Conservation (phyloP, 2,329 filamentous ascomycete species). For the Trichoderma simmonsii region DNA sequence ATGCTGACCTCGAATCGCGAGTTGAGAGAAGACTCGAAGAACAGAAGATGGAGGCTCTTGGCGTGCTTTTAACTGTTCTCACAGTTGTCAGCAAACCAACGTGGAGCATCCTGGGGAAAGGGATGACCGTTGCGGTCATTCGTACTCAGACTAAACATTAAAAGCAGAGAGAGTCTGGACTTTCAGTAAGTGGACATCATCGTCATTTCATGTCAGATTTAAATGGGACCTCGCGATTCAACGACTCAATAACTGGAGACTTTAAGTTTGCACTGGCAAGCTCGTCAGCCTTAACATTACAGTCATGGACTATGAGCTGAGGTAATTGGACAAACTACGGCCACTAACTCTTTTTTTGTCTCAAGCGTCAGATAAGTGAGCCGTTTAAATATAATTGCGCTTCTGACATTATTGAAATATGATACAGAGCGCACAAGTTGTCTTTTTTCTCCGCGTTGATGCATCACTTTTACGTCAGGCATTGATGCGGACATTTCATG, state of each 20-base stretch:
- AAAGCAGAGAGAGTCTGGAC: background rate
- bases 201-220: background rate
- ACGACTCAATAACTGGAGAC: background rate
- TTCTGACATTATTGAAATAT: background rate
- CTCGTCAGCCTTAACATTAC: background rate
- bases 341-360: background rate
- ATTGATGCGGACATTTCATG: background rate
- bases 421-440: background rate
- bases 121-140: background rate
- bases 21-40: background rate
- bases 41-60: background rate
- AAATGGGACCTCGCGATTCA: background rate
- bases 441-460: background rate
- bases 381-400: background rate
- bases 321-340: background rate
- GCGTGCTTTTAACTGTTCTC: background rate
- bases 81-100: background rate
- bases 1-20: background rate
- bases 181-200: background rate
- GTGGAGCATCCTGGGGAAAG: background rate
- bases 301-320: background rate
- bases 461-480: background rate
- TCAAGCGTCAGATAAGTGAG: background rate
- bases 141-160: background rate
- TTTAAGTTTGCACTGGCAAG: background rate